Base-by-base conservation (phyloP, 1,284 basidiomycete species). In the Sporisorium iseilematis-ciliati region DNA sequence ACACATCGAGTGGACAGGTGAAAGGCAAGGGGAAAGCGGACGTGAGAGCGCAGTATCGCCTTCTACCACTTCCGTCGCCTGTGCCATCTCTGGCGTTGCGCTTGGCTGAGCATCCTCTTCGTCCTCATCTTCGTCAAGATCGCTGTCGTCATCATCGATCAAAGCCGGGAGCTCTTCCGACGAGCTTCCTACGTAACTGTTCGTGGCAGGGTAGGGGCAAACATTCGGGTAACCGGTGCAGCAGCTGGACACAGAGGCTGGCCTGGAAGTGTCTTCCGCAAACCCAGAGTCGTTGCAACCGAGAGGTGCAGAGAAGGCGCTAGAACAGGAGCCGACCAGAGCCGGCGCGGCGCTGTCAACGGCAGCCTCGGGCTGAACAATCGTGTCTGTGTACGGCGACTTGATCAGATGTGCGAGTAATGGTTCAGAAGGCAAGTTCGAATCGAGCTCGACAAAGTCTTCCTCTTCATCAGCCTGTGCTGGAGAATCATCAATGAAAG, bases 121-220 rank as follows among this genome's bases (percentile, higher is more conserved):
- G 12, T 77, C 67, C 16, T 70, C 70, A 11, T 73, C 74, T 3
- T 75, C 67, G 33, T 76, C 75, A 3, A 62, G 20, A 40, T 77
- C 75, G 63, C 75, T 73, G 55, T 77, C 60, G 35, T 62, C 45
- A 31, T 77, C 70, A 18, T 74, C 71, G 38, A 77, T 58, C 42
- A 77, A 20, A 38, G 75, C 75, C 1, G 75, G 75, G 7, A 77
- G 66, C 46, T 77, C 75, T 35, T 77, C 75, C 4, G 66, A 66
- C 0, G 74, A 77, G 12, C 50, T 35, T 20, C 56, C 63, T 11
- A 51, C 53, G 18, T 43, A 58, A 33, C 56, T 62, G 6, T 18
- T 23, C 3, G 48, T 31, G 16, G 68, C 55, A 20, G 74, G 74
- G 20, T 76, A 76, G 0, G 74, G 74, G 50, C 74, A 76, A 6